Evolutionary conservation across 805 yeast genomes (phyloP), one percentile per base, ranked within the genome.

Genomic region (Candida hungchunana): DNA sequence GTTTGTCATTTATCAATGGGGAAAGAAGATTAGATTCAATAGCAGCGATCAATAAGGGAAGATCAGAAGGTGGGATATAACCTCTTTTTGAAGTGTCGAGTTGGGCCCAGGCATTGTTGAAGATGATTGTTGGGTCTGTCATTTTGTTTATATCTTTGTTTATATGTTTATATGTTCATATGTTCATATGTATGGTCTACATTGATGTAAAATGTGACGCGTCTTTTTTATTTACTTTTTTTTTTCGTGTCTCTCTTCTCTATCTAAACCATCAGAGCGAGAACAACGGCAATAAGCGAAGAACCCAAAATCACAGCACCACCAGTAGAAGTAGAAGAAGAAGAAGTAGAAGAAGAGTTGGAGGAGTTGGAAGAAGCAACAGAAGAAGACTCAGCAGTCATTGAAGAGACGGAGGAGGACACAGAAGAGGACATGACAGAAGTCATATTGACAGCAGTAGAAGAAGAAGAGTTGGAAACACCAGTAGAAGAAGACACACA

Each of bases 1-100:
- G 62, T 3, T 53, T 36, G 7, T 51, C 46, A n/a, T 58, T 53
- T 4, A 61, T 36, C 15, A 61, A 27, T 4, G 55, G 41, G 7
- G 34, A 37, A 2, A 41, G 18, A n/a, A 53, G 31, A n/a, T 41
- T 29, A 2, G 49, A 21, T 22, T 51, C 56, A 14, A 53, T 46
- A 9, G 48, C 46, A 15, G 43, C 50, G 4, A 51, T 42, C 10
- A 53, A 39, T 4, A 42, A 31, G 2, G 44, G 48, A 14, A 51
- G 37, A 10, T 53, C 58, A 2, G 43, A 37, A 1, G 47, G 43
- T 8, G 44, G 40, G 14, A 53, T 44, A 27, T 44, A 41, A 0
- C 55, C 54, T 4, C 34, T 29, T 14, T 21, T 26, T 5, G 32
- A 22, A 3, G 38, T 32, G 30, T 51, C 53, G 2, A 51, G 40